These are phyloP conservation scores for Aspergillus arachidicola DNA, from an alignment of 2,329 filamentous ascomycete genomes.

Conservation along the genomic window DNA sequence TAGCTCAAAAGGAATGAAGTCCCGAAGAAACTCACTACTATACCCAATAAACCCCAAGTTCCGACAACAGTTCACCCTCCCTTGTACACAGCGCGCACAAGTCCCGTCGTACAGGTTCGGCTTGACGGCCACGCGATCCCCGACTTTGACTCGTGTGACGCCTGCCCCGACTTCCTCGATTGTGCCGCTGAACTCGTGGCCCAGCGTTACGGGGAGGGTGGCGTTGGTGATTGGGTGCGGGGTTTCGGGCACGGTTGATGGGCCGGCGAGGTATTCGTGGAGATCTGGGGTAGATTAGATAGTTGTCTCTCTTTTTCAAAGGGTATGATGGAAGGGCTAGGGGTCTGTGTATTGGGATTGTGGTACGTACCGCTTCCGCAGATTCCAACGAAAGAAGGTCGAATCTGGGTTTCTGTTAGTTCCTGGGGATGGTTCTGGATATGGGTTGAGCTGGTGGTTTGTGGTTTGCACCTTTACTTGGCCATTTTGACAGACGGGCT, in stretches of 20 bases:
- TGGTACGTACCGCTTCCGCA: slow-evolving; percentile 33
- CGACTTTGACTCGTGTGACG: slow-evolving; percentile 52
- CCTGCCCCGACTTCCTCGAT: slow-evolving; percentile 60
- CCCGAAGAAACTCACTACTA: slow-evolving; percentile 35
- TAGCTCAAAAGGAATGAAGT: not conserved
- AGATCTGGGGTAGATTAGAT: slow-evolving; percentile 38
- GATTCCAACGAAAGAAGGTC: slow-evolving; percentile 39
- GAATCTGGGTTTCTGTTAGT: slow-evolving; percentile 20
- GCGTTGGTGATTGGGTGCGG: slow-evolving; percentile 63
- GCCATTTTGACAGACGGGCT: slow-evolving; percentile 47
- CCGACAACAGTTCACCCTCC: slow-evolving; percentile 61
- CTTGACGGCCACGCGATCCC: slow-evolving; percentile 62
- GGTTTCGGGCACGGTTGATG: slow-evolving; percentile 50
- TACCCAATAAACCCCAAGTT: slow-evolving; percentile 58
- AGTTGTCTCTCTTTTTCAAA: not conserved
- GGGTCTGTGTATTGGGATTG: not conserved
- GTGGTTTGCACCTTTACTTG: slow-evolving; percentile 49
- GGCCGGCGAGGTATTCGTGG: slow-evolving; percentile 56
- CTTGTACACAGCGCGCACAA: slow-evolving; percentile 58
- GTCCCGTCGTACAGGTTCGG: slow-evolving; percentile 61
- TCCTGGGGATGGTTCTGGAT: not conserved
- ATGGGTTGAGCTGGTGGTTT: too few species aligned
- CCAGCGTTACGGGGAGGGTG: slow-evolving; percentile 61
- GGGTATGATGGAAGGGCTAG: not conserved
- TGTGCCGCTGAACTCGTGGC: slow-evolving; percentile 67